phyloP scores from a whole-genome alignment of 1,139 yeast species.

The Barnettozyma hawaiiensis region DNA sequence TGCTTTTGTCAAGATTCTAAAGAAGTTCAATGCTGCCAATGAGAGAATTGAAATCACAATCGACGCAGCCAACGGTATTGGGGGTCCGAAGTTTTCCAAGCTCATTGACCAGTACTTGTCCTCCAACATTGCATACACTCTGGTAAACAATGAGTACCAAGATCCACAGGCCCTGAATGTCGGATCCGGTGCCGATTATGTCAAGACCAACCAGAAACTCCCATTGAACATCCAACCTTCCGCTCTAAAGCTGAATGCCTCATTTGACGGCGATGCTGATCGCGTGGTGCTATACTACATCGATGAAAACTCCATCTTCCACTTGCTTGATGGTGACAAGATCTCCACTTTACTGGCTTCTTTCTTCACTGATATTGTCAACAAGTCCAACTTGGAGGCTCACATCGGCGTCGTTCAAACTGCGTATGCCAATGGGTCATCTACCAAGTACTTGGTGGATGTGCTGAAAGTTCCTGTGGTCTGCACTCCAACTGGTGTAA shows the following conservation, averaged over 20 bases:
- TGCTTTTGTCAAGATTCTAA: constrained; percentile 37
- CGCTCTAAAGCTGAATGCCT: constrained; percentile 50
- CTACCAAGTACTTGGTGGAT: constrained; percentile 65
- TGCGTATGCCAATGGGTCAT: constrained; percentile 94
- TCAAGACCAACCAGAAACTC: constrained; percentile 77
- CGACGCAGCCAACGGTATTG: constrained; percentile 95
- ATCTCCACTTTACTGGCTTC: constrained; percentile 80
- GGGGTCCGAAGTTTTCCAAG: constrained; percentile 67
- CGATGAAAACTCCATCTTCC: constrained; percentile 44
- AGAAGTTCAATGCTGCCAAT: constrained; percentile 32
- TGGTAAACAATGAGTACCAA: constrained; percentile 57
- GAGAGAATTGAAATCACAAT: constrained; percentile 48
- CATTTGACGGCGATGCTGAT: constrained; percentile 98
- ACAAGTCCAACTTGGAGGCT: constrained; percentile 34
- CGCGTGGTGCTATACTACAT: constrained; percentile 81
- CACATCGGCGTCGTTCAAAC: constrained; percentile 88
- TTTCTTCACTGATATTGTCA: constrained; percentile 52
- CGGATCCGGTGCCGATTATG: constrained; percentile 93
- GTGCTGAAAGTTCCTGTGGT: constrained; percentile 70
- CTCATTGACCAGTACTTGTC: constrained; percentile 41
- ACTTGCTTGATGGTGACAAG: constrained; percentile 88
- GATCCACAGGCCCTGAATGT: constrained; percentile 59
- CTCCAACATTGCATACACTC: constrained; percentile 35
- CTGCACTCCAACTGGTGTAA: constrained; percentile 94
- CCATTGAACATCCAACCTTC: constrained; percentile 50